Percentiles rank a stretch among this genome's conserved stretches.
These are phyloP conservation scores for Talaromyces sp. DNA, from an alignment of 2,329 filamentous ascomycete genomes.

Conservation along the genomic window DNA sequence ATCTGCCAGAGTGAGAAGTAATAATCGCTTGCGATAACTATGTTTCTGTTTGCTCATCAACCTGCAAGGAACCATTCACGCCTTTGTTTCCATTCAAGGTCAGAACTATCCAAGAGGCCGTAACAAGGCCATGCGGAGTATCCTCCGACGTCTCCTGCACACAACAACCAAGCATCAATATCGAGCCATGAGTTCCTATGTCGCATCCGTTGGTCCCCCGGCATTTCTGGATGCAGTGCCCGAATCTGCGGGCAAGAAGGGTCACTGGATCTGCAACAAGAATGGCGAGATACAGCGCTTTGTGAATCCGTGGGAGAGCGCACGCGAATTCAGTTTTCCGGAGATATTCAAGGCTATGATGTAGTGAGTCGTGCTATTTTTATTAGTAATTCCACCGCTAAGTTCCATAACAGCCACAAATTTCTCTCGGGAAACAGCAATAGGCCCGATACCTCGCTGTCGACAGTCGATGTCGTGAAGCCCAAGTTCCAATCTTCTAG, in stretches of 20 bases:
- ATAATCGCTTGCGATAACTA: not conserved
- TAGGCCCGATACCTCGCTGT: conserved; percentile 17
- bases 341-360: conserved; percentile 18
- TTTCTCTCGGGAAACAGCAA: conserved; percentile 19
- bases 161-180: not conserved
- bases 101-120: not conserved
- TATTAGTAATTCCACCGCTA: not conserved
- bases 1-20: not conserved
- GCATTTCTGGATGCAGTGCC: conserved; percentile 1
- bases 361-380: conserved; percentile 8
- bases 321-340: conserved; percentile 14
- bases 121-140: not conserved
- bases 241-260: conserved; percentile 15
- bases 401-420: conserved; percentile 11
- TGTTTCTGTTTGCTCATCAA: not conserved
- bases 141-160: not conserved
- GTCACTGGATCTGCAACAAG: conserved; percentile 15
- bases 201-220: not conserved
- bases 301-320: conserved; percentile 18
- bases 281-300: conserved; percentile 11
- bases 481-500: conserved; percentile 18
- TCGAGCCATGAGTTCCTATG: not conserved
- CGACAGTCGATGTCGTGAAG: conserved; percentile 17
- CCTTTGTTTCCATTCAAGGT: not conserved
- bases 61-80: not conserved